These are phyloP conservation scores for barrel medic (Medicago truncatula) DNA, from an alignment of 306 rosid genomes.

Conservation along the genomic window MtrunA17r5.0-ANR NC_053042.1:17997001-17997500, in stretches of 20 bases:
- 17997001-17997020: not conserved
- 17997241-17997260: constrained; percentile 94
- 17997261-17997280: constrained; percentile 67
- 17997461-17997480: constrained; percentile 62
- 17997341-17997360: not conserved
- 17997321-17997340: not conserved
- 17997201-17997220: constrained; percentile 66
- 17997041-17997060: constrained; percentile 9
- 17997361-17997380: not conserved
- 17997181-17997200: constrained; percentile 35
- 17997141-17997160: not conserved
- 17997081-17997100: constrained; percentile 88
- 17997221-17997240: constrained; percentile 83
- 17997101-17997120: constrained; percentile 73
- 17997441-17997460: constrained; percentile 74
- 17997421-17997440: constrained; percentile 69
- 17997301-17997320: not conserved
- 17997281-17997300: constrained; percentile 51
- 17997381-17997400: not conserved
- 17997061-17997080: constrained; percentile 37
- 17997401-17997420: constrained; percentile 64
- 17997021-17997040: not conserved
- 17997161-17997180: not conserved
- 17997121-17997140: not conserved
- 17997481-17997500: constrained; percentile 64